These are phyloP conservation scores for Fraxinus excelsior DNA, from an alignment of 257 asterid genomes.

Conservation along the genomic window DNA sequence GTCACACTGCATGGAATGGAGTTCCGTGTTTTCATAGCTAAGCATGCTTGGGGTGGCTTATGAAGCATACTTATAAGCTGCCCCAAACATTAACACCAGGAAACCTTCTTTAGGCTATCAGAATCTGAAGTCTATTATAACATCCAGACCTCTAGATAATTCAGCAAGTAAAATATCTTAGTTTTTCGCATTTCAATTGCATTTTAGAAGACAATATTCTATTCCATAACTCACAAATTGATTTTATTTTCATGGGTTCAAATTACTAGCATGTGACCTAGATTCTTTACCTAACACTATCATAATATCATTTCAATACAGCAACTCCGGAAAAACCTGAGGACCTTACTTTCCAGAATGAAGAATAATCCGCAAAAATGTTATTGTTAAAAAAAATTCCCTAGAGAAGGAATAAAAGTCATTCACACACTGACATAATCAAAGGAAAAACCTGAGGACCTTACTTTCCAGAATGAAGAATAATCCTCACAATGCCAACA, in stretches of 20 bases:
- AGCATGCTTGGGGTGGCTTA: no score
- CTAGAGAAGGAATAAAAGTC: background rate
- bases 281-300: background rate
- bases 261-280: background rate
- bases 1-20: background rate
- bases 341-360: slow-evolving; percentile 6
- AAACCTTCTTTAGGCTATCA: background rate
- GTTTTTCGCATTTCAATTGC: background rate
- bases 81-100: background rate
- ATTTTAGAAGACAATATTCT: background rate
- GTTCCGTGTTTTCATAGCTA: background rate
- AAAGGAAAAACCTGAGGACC: slow-evolving; percentile 18
- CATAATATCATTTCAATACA: background rate
- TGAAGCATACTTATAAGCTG: no score
- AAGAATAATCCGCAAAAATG: background rate
- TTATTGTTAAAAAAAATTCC: background rate
- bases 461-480: slow-evolving; percentile 91
- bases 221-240: background rate
- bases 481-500: slow-evolving; percentile 79
- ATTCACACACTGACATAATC: background rate
- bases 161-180: background rate
- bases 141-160: background rate
- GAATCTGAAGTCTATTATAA: background rate
- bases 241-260: background rate
- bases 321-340: background rate